Percentiles rank a stretch among this genome's conserved stretches.
Evolutionary conservation across 2,329 filamentous ascomycete genomes (phyloP).

Genomic region (Arthrobotrys sphaeroides): DNA sequence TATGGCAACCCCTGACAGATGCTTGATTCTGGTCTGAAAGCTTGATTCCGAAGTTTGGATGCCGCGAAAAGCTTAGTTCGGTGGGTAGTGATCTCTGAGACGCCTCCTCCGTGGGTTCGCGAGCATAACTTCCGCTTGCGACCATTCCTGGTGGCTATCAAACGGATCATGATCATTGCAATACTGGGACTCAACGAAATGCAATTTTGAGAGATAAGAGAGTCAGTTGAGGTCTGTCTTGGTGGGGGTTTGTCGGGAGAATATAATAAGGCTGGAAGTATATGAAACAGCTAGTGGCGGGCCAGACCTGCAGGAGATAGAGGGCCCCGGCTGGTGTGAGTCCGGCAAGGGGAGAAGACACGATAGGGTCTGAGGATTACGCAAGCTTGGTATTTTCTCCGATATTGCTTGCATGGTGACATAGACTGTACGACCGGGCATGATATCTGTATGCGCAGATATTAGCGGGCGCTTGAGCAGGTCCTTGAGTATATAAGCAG

Average conservation of each 20-base stretch:
- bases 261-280: neutral
- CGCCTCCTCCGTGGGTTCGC: neutral
- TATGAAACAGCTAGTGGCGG: neutral
- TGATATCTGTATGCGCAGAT: too few relatives aligned
- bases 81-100: neutral
- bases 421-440: neutral
- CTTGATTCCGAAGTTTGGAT: neutral
- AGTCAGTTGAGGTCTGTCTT: neutral
- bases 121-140: neutral
- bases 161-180: too few relatives aligned
- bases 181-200: too few relatives aligned
- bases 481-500: too few relatives aligned
- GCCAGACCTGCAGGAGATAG: neutral
- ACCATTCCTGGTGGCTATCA: neutral
- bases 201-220: too few relatives aligned
- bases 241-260: neutral
- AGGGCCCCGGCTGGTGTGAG: slow-evolving; percentile 9
- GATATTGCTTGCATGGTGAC: neutral
- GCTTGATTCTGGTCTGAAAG: too few relatives aligned
- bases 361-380: slow-evolving; percentile 5
- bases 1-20: neutral
- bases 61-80: neutral
- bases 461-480: too few relatives aligned
- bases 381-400: slow-evolving; percentile 14
- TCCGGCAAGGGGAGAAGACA: neutral